Percentiles rank a stretch among this genome's conserved stretches.
These are phyloP conservation scores for Nemophila menziesii DNA, from an alignment of 257 asterid species.

Conservation along the genomic window DNA sequence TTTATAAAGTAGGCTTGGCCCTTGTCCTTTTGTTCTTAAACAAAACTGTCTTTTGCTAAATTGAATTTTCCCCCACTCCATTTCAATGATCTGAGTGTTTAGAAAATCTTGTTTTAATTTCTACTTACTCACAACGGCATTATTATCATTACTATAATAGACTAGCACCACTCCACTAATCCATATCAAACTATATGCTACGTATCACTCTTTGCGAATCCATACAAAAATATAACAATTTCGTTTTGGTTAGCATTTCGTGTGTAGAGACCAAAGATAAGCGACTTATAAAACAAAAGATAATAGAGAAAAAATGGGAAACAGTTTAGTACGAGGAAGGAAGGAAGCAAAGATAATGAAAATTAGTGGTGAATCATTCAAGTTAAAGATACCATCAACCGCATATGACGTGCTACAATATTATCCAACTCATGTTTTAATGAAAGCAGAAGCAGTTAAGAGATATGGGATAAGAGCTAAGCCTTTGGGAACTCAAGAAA, in stretches of 20 bases:
- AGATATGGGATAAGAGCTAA: constrained; percentile 53
- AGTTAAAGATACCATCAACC: constrained; percentile 34
- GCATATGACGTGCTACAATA: constrained; percentile 44
- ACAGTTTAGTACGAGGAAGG: constrained; percentile 26
- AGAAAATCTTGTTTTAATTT: constrained; percentile 12
- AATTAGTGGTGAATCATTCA: constrained; percentile 47
- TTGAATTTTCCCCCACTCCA: constrained; percentile 11
- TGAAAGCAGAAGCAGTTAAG: constrained; percentile 41
- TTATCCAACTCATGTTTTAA: constrained; percentile 44
- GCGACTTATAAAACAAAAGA: background rate
- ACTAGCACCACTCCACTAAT: constrained; percentile 5
- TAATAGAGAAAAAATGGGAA: constrained; percentile 40
- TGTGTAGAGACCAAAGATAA: too few relatives aligned
- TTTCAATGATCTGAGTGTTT: constrained; percentile 9
- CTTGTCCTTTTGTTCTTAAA: background rate
- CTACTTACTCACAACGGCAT: constrained; percentile 18
- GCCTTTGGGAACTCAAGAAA: constrained; percentile 29
- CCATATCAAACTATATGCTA: background rate
- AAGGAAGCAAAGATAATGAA: constrained; percentile 48
- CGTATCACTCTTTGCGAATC: too few relatives aligned
- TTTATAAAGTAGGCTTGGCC: background rate
- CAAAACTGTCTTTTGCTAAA: background rate
- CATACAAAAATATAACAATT: too few relatives aligned
- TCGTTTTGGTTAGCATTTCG: too few relatives aligned
- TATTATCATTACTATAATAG: constrained; percentile 3